These are phyloP conservation scores for Xylariaceae sp. DNA, from an alignment of 2,329 filamentous ascomycete genomes.

Conservation along the genomic window DNA sequence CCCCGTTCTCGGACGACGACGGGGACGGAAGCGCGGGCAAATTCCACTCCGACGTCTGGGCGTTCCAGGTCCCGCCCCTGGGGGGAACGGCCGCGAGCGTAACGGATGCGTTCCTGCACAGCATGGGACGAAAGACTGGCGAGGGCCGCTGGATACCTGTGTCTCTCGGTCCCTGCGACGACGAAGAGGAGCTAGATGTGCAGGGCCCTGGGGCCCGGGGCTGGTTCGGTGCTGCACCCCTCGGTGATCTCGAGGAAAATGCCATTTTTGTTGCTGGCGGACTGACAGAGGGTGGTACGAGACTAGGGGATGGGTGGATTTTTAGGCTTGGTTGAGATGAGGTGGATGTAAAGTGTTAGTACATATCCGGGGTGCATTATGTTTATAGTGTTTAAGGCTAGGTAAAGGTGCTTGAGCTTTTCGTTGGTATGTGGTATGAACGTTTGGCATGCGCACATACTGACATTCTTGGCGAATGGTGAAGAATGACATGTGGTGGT, in stretches of 20 bases:
- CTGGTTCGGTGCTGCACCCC: constrained; percentile 61
- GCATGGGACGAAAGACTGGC: constrained; percentile 57
- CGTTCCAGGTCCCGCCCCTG: constrained; percentile 64
- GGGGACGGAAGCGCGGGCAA: constrained; percentile 52
- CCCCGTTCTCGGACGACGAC: constrained; percentile 55
- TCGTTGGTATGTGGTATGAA: too few relatives aligned
- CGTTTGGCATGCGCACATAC: too few relatives aligned
- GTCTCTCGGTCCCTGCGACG: constrained; percentile 54
- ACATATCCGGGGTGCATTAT: too few relatives aligned
- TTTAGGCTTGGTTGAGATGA: constrained; percentile 54
- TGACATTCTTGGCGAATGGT: too few relatives aligned
- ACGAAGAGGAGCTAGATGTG: constrained; percentile 53
- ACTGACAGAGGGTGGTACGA: constrained; percentile 54
- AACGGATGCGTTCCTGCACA: constrained; percentile 60
- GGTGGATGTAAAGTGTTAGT: background rate
- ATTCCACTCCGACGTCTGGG: constrained; percentile 68
- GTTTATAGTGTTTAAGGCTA: too few relatives aligned
- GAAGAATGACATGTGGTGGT: too few relatives aligned
- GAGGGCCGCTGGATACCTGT: constrained; percentile 66
- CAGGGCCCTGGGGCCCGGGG: constrained; percentile 59
- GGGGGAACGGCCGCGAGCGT: constrained; percentile 62
- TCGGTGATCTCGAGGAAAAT: constrained; percentile 65
- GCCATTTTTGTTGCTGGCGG: constrained; percentile 68
- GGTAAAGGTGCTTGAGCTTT: too few relatives aligned
- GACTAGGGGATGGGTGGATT: constrained; percentile 69